Base-by-base conservation (phyloP, 805 yeast species). In the Zygosaccharomyces lentus region DNA sequence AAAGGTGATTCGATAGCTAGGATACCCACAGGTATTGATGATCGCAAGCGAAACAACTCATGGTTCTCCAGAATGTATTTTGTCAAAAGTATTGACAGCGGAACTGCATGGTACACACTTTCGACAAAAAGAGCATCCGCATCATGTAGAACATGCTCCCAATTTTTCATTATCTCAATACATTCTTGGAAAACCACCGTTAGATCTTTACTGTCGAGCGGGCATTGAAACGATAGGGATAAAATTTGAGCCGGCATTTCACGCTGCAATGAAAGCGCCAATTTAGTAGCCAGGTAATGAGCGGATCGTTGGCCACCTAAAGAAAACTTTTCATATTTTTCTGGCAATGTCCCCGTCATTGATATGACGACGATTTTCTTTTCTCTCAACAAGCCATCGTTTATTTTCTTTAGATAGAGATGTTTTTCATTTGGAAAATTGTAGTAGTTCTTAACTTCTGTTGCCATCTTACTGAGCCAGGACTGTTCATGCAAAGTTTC, bases 91-190 rank as follows among this genome's bases (percentile, higher is more conserved):
- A 76, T 67, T 1, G 77, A 64, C 13, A 79, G 72, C 1, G 80
- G 81, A 34, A 76, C 72, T 1, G 82, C 77, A 51, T 76, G 78
- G 13, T 79, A 77, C 47, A 74, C 76, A 0, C 82, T 72, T 0
- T 73, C 73, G 27, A 78, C 63, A 41, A 75, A 72, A 3, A 80
- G 66, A 27, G 70, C 69, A 49, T 77, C 78, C 1, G 78, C 76
- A 12, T 68, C 70, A 37, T 71, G 68, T 36, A 79, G 68, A 32
- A 71, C 69, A 10, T 69, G 62, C 37, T 70, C 59, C 82, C 83
- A 79, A 52, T 75, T 74, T 17, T 59, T 62, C 37, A 80, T 57
- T 13, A 79, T 64, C 65, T 48, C 70, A 52, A 41, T 73, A 68
- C 59, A 68, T 67, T 66, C 77, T 65, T 64, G 74, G 65, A 54